Evolutionary conservation across 306 rosid species (phyloP).

Genomic region (Aeschynomene evenia): DNA sequence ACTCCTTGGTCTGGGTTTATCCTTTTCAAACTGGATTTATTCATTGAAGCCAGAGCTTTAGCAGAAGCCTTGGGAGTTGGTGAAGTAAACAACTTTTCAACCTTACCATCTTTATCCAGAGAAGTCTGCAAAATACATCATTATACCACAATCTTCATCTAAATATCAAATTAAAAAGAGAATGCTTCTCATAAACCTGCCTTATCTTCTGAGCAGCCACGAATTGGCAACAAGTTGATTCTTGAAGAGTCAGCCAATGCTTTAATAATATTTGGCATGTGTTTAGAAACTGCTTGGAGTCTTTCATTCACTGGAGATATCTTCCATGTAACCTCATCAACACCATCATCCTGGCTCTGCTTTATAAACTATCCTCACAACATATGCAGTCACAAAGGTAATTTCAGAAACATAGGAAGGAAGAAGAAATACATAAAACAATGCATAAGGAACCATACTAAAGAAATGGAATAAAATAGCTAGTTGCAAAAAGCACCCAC

Average conservation of each 20-base stretch:
- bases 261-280: constrained; percentile 59
- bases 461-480: neutral
- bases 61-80: constrained; percentile 43
- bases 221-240: constrained; percentile 50
- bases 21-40: constrained; percentile 54
- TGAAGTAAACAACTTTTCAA: constrained; percentile 49
- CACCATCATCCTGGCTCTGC: constrained; percentile 92
- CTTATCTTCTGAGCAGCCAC: constrained; percentile 55
- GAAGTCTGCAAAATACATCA: constrained; percentile 47
- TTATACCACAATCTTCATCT: constrained; percentile 25
- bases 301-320: constrained; percentile 87
- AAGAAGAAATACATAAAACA: neutral
- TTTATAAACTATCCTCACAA: constrained; percentile 61
- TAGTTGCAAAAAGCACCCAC: neutral
- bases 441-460: constrained; percentile 13
- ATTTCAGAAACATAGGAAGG: constrained; percentile 4
- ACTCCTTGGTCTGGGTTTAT: constrained; percentile 39
- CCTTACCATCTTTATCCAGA: constrained; percentile 41
- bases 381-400: constrained; percentile 7
- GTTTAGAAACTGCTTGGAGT: constrained; percentile 79
- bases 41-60: constrained; percentile 42
- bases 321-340: constrained; percentile 87
- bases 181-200: constrained; percentile 30
- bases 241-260: constrained; percentile 80
- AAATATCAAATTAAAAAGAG: constrained; percentile 13